Conservation (phyloP, 2,329 filamentous ascomycete species). For the Apiospora marii region DNA sequence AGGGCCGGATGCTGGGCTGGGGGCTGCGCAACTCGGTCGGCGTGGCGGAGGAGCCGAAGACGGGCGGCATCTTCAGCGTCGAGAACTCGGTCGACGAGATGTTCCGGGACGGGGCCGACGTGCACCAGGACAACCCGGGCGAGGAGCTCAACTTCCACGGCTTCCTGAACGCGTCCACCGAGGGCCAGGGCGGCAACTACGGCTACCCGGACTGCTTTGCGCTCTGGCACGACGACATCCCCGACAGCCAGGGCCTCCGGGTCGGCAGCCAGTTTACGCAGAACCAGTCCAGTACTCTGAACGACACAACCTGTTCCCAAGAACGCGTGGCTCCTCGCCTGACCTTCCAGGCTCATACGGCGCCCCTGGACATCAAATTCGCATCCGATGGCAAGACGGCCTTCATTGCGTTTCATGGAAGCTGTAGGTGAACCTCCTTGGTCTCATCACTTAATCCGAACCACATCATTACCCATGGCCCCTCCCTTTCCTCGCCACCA, state of each 20-base stretch:
- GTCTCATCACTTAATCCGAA: neutral
- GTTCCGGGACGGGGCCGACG: constrained; percentile 62
- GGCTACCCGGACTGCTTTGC: constrained; percentile 76
- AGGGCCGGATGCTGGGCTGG: constrained; percentile 67
- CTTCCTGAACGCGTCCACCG: constrained; percentile 45
- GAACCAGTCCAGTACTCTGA: constrained; percentile 39
- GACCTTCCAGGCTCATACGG: constrained; percentile 69
- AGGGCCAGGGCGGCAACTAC: constrained; percentile 58
- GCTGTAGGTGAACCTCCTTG: constrained; percentile 56
- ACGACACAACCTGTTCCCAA: constrained; percentile 54
- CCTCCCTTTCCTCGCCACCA: neutral
- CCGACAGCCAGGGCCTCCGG: constrained; percentile 48
- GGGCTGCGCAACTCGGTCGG: constrained; percentile 78
- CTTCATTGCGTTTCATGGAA: constrained; percentile 76
- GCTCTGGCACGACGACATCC: constrained; percentile 64
- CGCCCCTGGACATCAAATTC: constrained; percentile 77
- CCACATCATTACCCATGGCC: constrained; percentile 18
- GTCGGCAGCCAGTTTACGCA: constrained; percentile 59
- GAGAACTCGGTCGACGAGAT: constrained; percentile 76
- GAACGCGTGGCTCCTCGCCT: constrained; percentile 60
- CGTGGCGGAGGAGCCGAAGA: constrained; percentile 65
- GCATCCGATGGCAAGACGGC: constrained; percentile 62
- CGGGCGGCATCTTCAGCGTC: constrained; percentile 64
- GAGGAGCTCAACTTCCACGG: constrained; percentile 80
- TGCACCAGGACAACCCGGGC: constrained; percentile 73